Base-by-base conservation (phyloP, 2,329 filamentous ascomycete genomes). In the Hymenoscyphus linearis region DNA sequence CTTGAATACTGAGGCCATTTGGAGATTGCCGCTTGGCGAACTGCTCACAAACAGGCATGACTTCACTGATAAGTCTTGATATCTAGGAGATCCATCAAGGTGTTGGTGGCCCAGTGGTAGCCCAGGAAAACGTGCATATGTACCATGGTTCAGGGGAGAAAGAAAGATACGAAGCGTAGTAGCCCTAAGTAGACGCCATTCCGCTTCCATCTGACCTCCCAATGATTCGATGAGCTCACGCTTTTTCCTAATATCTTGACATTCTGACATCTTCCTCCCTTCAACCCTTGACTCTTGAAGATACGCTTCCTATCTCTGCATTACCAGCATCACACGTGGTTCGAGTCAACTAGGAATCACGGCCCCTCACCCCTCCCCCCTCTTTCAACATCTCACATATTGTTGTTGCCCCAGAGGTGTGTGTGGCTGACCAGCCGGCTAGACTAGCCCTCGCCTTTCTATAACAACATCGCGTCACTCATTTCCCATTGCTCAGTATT, bases 391-490 rank as follows among this genome's bases (percentile, higher is more conserved):
- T n/a, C 27, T 56, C 22, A 37, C n/a, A 35, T 34, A 37, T 54
- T 31, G 22, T 16, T 27, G 44, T 16, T 18, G 35, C n/a, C n/a
- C n/a, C n/a, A n/a, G n/a, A n/a, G n/a, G 35, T 26, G 50, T 26
- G 22, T 58, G 36, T 27, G 37, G 52, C 58, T 47, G 27, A 13
- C 52, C 26, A 12, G 44, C 31, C 10, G 26, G 56, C n/a, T 58
- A 36, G 47, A 25, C 22, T 35, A 37, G 26, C 27, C 34, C 16
- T 57, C 60, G 55, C 22, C 56, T 57, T 53, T 57, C 25, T 50
- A 54, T 58, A 47, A 25, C 34, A 52, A 35, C 26, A 62, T 62
- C 60, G 56, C 60, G 52, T 62, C 60, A 62, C 50, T 62, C 40
- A 13, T 35, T 50, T 25, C 44, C 37, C 40, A 52, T 18, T 6